These are phyloP conservation scores for Mallotus repandus DNA, from an alignment of 441 rosid species.

Conservation along the genomic window DNA sequence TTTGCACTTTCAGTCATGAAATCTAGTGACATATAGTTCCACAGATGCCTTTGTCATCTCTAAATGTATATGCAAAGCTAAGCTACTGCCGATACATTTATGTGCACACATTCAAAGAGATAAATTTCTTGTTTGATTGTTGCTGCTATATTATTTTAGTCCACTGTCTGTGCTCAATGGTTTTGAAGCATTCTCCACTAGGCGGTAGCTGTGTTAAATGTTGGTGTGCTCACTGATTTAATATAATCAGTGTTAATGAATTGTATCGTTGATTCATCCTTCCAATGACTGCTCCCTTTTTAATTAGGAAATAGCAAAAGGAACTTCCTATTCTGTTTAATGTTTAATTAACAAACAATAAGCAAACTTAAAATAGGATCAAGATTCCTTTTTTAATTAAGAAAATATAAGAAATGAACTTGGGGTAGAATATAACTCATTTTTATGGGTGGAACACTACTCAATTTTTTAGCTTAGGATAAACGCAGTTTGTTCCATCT, in stretches of 20 bases:
- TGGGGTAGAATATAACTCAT: too few species aligned
- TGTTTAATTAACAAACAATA: too few species aligned
- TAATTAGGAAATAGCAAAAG: too few species aligned
- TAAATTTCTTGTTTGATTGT: not conserved
- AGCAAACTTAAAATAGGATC: too few species aligned
- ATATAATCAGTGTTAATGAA: not conserved
- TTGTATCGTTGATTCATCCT: too few species aligned
- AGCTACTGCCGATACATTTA: not conserved
- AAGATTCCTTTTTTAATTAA: too few species aligned
- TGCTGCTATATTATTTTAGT: not conserved
- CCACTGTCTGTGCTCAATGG: not conserved
- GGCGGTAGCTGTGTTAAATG: not conserved
- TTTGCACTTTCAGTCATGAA: not conserved
- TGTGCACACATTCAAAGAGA: not conserved
- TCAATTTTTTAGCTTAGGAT: too few species aligned
- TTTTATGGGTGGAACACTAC: too few species aligned
- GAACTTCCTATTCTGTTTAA: too few species aligned
- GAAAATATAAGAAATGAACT: too few species aligned
- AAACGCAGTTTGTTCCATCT: too few species aligned
- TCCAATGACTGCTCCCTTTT: too few species aligned
- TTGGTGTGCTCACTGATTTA: not conserved
- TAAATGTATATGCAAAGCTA: not conserved
- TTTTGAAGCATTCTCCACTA: not conserved
- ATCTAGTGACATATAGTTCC: not conserved
- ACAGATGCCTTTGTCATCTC: not conserved